Evolutionary conservation across 2,329 filamentous ascomycete genomes (phyloP).

Genomic region (Colletotrichum sp.): DNA sequence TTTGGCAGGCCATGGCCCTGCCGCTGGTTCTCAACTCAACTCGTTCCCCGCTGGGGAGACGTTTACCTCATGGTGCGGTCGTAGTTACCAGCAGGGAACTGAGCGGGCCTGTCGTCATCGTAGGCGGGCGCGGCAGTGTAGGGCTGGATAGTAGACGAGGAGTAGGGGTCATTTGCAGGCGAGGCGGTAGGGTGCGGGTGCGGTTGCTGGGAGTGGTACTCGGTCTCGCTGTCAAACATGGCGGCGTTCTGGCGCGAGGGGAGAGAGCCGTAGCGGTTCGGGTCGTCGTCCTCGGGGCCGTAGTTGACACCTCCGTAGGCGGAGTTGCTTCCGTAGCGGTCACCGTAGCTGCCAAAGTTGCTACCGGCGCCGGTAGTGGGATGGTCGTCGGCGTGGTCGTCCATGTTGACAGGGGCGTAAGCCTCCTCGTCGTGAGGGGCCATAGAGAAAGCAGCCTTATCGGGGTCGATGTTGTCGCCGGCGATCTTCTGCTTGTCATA

Average conservation of each 20-base stretch:
- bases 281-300: conserved; percentile 39
- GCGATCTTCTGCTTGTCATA: conserved; percentile 57
- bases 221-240: conserved; percentile 56
- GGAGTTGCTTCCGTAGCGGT: conserved; percentile 30
- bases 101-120: conserved; percentile 49
- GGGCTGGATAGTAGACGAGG: conserved; percentile 28
- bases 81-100: conserved; percentile 65
- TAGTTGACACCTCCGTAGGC: conserved; percentile 24
- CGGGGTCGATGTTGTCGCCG: conserved; percentile 65
- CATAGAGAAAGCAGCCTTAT: conserved; percentile 73
- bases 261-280: conserved; percentile 42
- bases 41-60: background rate
- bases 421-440: conserved; percentile 70
- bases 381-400: conserved; percentile 51
- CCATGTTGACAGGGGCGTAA: conserved; percentile 65
- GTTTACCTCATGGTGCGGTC: conserved; percentile 40
- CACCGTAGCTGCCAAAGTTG: conserved; percentile 35
- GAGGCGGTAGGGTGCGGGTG: background rate
- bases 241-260: conserved; percentile 40
- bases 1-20: background rate
- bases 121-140: conserved; percentile 44
- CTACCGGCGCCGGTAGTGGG: conserved; percentile 33
- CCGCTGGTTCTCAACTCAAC: background rate
- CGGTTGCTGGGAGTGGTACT: conserved; percentile 44
- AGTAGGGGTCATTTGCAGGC: background rate